These are phyloP conservation scores for Talaromyces trachyspermus DNA, from an alignment of 495 filamentous ascomycete genomes.

Conservation along the genomic window DNA sequence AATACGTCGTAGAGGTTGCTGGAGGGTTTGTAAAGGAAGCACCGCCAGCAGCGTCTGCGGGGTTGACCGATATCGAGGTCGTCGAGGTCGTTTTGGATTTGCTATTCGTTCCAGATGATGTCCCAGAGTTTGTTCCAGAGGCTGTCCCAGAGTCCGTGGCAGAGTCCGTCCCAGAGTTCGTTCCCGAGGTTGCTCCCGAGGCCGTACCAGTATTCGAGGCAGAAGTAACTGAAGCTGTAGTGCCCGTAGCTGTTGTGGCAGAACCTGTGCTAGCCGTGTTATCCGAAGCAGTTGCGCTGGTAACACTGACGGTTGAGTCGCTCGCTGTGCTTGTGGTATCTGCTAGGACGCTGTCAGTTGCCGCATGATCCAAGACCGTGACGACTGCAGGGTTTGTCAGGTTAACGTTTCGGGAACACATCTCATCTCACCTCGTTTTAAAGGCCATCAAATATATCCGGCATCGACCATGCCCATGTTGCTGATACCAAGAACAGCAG, in stretches of 20 bases:
- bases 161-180: too few relatives aligned
- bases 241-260: constrained; percentile 13
- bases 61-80: constrained; percentile 29
- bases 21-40: constrained; percentile 77
- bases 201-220: constrained; percentile 17
- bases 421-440: neutral
- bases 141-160: constrained; percentile 17
- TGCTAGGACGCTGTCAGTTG: neutral
- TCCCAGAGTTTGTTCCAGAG: constrained; percentile 29
- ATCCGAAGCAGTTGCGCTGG: too few relatives aligned
- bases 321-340: constrained; percentile 11
- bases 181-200: constrained; percentile 29
- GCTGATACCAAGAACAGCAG: constrained; percentile 40
- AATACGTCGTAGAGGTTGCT: constrained; percentile 58
- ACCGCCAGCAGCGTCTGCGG: constrained; percentile 59
- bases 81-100: constrained; percentile 24
- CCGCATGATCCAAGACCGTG: too few relatives aligned
- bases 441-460: constrained; percentile 1
- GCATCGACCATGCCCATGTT: constrained; percentile 46
- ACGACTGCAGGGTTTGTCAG: too few relatives aligned
- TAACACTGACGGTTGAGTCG: too few relatives aligned
- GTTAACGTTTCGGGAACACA: too few relatives aligned
- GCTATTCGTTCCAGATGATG: too few relatives aligned
- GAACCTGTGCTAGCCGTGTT: constrained; percentile 16
- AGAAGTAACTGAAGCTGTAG: constrained; percentile 17